A percentile compares a stretch with the other conserved stretches of the same genome.
Evolutionary conservation across 805 yeast species (phyloP).

Genomic region (Cyberlindnera xylosilytica): DNA sequence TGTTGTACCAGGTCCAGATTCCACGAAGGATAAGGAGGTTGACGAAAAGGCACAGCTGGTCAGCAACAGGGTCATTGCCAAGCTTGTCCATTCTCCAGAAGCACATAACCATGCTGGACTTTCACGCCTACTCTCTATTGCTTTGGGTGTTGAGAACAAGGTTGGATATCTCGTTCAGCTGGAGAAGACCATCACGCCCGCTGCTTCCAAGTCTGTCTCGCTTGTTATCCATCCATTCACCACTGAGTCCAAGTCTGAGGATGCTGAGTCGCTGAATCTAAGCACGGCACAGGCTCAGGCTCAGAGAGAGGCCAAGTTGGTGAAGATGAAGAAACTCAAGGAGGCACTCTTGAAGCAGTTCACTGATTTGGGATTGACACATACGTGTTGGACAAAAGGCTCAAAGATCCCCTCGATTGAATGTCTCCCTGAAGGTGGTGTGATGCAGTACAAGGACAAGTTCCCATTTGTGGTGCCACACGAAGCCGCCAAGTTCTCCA

Average conservation of each 20-base stretch:
- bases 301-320: conserved; percentile 23
- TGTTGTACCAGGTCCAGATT: conserved; percentile 49
- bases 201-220: conserved; percentile 33
- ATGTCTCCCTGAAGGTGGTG: conserved; percentile 57
- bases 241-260: conserved; percentile 33
- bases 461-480: conserved; percentile 40
- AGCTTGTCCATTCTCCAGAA: conserved; percentile 36
- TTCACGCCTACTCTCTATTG: conserved; percentile 49
- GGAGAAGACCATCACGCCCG: conserved; percentile 38
- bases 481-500: conserved; percentile 31
- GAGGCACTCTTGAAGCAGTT: conserved; percentile 20
- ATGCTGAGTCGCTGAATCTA: conserved; percentile 27
- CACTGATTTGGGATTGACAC: conserved; percentile 16
- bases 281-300: conserved; percentile 18
- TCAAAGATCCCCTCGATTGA: conserved; percentile 51
- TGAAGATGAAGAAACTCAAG: conserved; percentile 22
- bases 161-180: conserved; percentile 55
- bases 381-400: conserved; percentile 46
- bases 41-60: conserved; percentile 10
- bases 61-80: conserved; percentile 42
- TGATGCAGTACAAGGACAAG: conserved; percentile 43
- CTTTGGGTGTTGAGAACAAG: conserved; percentile 48
- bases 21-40: conserved; percentile 12
- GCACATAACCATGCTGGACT: conserved; percentile 45
- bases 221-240: conserved; percentile 54